These are phyloP conservation scores for Venturia pyrina DNA, from an alignment of 2,329 filamentous ascomycete species.

Conservation along the genomic window DNA sequence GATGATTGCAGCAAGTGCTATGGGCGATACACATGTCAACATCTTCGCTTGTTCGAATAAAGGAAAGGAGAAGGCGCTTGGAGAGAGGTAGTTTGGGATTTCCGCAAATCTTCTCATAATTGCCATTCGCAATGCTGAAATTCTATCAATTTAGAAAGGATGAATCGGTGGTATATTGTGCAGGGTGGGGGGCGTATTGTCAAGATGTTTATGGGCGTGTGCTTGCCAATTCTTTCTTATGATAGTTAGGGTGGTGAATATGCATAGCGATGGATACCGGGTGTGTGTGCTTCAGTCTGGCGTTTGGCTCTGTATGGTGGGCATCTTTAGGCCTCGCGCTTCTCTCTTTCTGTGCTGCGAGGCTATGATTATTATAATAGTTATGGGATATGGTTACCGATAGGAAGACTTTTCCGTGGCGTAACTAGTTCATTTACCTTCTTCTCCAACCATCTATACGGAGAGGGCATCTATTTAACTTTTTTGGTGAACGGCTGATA, in stretches of 20 bases:
- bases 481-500: neutral
- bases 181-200: neutral
- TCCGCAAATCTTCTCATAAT: neutral
- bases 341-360: neutral
- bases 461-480: neutral
- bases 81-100: neutral
- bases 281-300: neutral
- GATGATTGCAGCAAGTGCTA: constrained; percentile 76
- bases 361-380: neutral
- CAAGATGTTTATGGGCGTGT: neutral
- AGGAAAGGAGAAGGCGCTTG: constrained; percentile 8
- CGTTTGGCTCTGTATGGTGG: neutral
- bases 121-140: neutral
- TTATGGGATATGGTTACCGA: neutral
- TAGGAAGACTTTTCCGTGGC: neutral
- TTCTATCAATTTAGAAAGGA: neutral
- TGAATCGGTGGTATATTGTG: neutral
- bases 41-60: constrained; percentile 55
- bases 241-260: neutral
- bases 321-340: neutral
- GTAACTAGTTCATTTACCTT: neutral
- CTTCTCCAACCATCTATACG: neutral
- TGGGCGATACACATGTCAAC: constrained; percentile 84
- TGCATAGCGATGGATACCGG: neutral
- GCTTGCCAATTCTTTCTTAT: neutral